These are phyloP conservation scores for Gossypium raimondii DNA, from an alignment of 345 rosid genomes.

Conservation along the genomic window DNA sequence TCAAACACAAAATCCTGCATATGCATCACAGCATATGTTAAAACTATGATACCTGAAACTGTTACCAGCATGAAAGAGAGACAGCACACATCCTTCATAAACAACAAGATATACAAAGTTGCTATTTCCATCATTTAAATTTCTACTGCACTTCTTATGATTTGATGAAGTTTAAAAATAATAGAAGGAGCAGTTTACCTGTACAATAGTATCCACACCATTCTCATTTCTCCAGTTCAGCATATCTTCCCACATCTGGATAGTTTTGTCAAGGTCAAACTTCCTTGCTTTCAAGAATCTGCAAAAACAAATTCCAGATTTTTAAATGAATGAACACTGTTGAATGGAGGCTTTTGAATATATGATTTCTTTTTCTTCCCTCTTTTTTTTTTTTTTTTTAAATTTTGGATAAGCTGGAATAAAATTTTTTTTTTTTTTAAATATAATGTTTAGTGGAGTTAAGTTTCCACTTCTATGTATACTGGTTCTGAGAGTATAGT, in stretches of 20 bases:
- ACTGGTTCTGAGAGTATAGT: neutral
- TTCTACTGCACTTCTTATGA: too few species aligned
- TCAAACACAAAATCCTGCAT: conserved; percentile 81
- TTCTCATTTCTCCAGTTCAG: conserved; percentile 82
- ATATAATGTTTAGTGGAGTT: neutral
- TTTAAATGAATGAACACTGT: neutral
- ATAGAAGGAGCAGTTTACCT: conserved; percentile 41
- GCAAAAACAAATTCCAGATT: conserved; percentile 17
- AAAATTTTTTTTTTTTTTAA: neutral
- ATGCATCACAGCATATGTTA: conserved; percentile 12
- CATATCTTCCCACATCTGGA: conserved; percentile 95
- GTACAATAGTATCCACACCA: conserved; percentile 65
- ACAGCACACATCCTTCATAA: conserved; percentile 8
- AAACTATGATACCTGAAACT: neutral
- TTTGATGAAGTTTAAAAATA: neutral
- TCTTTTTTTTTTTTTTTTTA: too few species aligned
- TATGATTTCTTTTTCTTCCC: neutral
- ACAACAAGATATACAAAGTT: neutral
- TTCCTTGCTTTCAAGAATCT: conserved; percentile 91
- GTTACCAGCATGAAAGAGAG: neutral
- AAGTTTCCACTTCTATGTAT: neutral
- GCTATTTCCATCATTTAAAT: neutral
- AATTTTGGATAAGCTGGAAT: neutral
- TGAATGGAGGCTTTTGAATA: neutral
- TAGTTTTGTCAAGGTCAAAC: conserved; percentile 71